phyloP scores from a whole-genome alignment of 1,284 basidiomycete genomes.

The Austroboletus niveus region DNA sequence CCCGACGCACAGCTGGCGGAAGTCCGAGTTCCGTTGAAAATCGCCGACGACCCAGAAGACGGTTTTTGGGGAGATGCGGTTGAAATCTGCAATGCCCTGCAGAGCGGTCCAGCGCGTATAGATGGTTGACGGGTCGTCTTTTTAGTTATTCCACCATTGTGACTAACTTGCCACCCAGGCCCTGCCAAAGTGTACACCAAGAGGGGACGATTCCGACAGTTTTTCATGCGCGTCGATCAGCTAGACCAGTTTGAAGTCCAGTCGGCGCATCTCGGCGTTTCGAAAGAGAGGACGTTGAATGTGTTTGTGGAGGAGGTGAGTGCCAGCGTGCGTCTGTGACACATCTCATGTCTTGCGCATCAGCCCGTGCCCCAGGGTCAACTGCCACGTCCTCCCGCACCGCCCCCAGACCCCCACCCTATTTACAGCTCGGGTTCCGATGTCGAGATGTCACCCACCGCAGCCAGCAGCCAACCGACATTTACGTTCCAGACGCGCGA shows the following conservation, averaged over 20 bases:
- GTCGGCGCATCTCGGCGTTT: constrained; percentile 46
- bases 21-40: constrained; percentile 54
- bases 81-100: constrained; percentile 57
- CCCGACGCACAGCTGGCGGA: constrained; percentile 62
- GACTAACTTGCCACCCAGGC: constrained; percentile 39
- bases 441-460: constrained; percentile 11
- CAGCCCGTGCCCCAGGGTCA: constrained; percentile 31
- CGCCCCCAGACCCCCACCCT: constrained; percentile 16
- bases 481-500: constrained; percentile 24
- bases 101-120: constrained; percentile 61
- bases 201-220: constrained; percentile 68
- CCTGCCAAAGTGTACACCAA: constrained; percentile 66
- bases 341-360: constrained; percentile 8
- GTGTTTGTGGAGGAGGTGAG: constrained; percentile 51
- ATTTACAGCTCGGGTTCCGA: constrained; percentile 16
- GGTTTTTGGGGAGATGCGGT: constrained; percentile 70
- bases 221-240: constrained; percentile 59
- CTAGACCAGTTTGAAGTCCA: constrained; percentile 47
- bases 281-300: constrained; percentile 44
- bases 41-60: constrained; percentile 45
- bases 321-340: background rate
- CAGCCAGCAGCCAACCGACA: constrained; percentile 1
- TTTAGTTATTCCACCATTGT: background rate
- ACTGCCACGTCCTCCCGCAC: constrained; percentile 28
- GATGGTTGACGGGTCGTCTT: constrained; percentile 47